phyloP scores from a whole-genome alignment of 75 land plant species.

The Ceratopteris richardii region DNA sequence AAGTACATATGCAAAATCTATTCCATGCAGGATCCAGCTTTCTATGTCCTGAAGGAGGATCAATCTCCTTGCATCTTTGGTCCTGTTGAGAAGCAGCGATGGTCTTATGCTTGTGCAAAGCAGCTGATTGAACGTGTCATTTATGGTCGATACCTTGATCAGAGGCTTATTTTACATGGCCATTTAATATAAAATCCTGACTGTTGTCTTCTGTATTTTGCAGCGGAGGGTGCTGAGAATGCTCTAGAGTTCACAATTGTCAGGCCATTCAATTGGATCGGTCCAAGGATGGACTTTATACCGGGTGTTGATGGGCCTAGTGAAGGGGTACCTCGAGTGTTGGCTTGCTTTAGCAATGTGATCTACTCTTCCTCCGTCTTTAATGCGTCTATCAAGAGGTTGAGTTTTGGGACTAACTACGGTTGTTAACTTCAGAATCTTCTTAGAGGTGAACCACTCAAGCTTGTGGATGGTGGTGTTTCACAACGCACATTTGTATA shows the following conservation, averaged over 20 bases:
- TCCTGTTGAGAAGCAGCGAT: constrained; percentile 81
- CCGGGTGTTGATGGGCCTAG: constrained; percentile 99
- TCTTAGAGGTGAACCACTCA: constrained; percentile 74
- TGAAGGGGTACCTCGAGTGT: constrained; percentile 91
- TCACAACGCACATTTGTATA: constrained; percentile 92
- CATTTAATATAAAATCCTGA: not conserved
- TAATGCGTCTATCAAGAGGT: too few relatives aligned
- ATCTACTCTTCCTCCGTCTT: constrained; percentile 7
- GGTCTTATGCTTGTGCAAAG: constrained; percentile 99
- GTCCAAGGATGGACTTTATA: constrained; percentile 97
- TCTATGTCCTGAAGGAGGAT: constrained; percentile 76
- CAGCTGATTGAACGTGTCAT: constrained; percentile 90
- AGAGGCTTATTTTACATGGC: not conserved
- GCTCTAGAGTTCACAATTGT: constrained; percentile 93
- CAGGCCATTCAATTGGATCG: constrained; percentile 98
- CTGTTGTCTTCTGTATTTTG: not conserved
- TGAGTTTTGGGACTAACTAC: too few relatives aligned
- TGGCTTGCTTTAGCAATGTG: constrained; percentile 96
- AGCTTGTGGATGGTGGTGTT: constrained; percentile 91
- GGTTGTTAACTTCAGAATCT: constrained; percentile 43
- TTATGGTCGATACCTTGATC: constrained; percentile 40
- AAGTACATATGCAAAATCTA: too few relatives aligned
- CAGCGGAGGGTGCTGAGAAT: constrained; percentile 97
- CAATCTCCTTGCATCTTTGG: constrained; percentile 94
- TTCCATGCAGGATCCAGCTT: constrained; percentile 70